Conservation (phyloP, 2,329 filamentous ascomycete genomes). For the Aspergillus spinulosporus region DNA sequence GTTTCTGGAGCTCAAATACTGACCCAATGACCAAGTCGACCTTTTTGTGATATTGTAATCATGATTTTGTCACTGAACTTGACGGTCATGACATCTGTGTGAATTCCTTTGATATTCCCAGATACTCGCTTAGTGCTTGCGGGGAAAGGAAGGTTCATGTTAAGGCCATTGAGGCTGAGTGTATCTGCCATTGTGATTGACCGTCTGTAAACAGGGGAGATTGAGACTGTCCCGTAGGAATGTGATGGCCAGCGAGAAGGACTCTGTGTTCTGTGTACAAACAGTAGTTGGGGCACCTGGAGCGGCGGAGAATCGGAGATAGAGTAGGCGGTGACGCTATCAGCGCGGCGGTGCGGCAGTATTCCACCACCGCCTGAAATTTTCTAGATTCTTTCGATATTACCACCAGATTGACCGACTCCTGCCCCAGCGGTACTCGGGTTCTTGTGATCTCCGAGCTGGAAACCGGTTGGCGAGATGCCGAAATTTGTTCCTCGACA, state of each 20-base stretch:
- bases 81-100: conserved; percentile 71
- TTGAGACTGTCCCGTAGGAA: not conserved
- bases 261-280: not conserved
- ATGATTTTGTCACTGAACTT: conserved; percentile 88
- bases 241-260: not conserved
- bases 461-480: conserved; percentile 31
- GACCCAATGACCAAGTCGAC: conserved; percentile 90
- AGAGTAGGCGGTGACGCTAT: conserved; percentile 23
- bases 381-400: conserved; percentile 14
- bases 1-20: conserved; percentile 21
- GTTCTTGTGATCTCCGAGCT: conserved; percentile 17
- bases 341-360: conserved; percentile 25
- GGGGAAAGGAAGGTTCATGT: conserved; percentile 61
- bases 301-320: not conserved
- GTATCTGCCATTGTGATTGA: conserved; percentile 28
- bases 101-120: conserved; percentile 64
- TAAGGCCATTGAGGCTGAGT: conserved; percentile 28
- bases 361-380: conserved; percentile 26
- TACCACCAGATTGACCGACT: conserved; percentile 8
- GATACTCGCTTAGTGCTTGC: conserved; percentile 61
- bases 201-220: too few species aligned
- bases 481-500: conserved; percentile 56
- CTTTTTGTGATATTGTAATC: conserved; percentile 82
- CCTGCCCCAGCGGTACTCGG: conserved; percentile 10
- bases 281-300: too few species aligned